Evolutionary conservation across 164 flowering plant genomes (phyloP).

Genomic region (Piper longum): DNA sequence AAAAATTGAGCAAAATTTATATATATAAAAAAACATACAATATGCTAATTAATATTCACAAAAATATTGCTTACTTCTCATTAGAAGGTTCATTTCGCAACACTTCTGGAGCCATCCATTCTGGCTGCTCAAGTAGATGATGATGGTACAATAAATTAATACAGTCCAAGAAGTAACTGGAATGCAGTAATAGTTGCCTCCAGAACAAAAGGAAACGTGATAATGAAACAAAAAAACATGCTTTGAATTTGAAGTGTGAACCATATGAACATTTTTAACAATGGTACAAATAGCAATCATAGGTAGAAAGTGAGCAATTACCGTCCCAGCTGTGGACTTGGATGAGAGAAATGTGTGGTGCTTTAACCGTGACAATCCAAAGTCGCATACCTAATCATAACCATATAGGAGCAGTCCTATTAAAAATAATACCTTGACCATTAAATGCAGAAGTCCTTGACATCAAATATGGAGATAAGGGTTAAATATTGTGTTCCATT

Average conservation of each 20-base stretch:
- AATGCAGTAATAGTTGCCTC: not conserved
- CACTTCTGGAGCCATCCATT: constrained; percentile 99
- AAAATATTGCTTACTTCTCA: constrained; percentile 69
- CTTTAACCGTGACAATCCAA: constrained; percentile 91
- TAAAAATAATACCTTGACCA: not conserved
- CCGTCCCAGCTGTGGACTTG: constrained; percentile 96
- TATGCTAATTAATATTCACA: not conserved
- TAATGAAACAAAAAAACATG: not conserved
- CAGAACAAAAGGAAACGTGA: not conserved
- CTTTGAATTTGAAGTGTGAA: not conserved
- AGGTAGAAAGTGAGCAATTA: constrained; percentile 15
- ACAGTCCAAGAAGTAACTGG: not conserved
- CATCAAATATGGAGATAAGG: no score
- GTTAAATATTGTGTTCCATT: not conserved
- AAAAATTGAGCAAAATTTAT: not conserved
- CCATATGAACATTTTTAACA: not conserved
- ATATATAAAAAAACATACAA: not conserved
- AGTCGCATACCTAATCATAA: constrained; percentile 69
- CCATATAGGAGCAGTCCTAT: not conserved
- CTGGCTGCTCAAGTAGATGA: constrained; percentile 47
- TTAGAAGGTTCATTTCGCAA: constrained; percentile 85
- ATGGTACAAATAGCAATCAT: not conserved
- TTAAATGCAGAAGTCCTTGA: not conserved
- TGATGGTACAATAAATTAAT: not conserved
- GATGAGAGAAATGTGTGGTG: constrained; percentile 91